Evolutionary conservation across 768 basidiomycete species (phyloP).

Genomic region (Mycena capillaripes): DNA sequence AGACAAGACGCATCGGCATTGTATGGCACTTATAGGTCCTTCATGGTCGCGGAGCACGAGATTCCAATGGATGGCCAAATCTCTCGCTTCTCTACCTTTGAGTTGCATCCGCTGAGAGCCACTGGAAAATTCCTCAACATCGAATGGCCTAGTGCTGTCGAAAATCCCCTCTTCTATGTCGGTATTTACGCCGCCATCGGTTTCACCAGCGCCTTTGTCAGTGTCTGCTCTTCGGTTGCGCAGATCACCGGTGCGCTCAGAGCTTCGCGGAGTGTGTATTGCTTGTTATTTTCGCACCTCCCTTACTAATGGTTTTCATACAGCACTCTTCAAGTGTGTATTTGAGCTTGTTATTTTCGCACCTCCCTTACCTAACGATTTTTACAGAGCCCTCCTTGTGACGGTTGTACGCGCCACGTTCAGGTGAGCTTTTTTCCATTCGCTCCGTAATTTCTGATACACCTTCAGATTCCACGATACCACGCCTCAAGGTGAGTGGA

Average conservation of each 20-base stretch:
- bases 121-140: slow-evolving; percentile 40
- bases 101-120: slow-evolving; percentile 39
- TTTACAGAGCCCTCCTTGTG: slow-evolving; percentile 66
- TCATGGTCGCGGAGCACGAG: slow-evolving; percentile 14
- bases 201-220: slow-evolving; percentile 19
- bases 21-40: slow-evolving; percentile 14
- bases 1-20: slow-evolving; percentile 7
- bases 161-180: slow-evolving; percentile 81
- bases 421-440: slow-evolving; percentile 66
- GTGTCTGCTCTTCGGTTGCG: slow-evolving; percentile 36
- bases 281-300: neutral
- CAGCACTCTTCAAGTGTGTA: slow-evolving; percentile 57
- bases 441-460: neutral
- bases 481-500: slow-evolving; percentile 77
- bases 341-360: neutral
- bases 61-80: slow-evolving; percentile 32
- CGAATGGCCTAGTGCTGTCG: slow-evolving; percentile 64
- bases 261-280: slow-evolving; percentile 56
- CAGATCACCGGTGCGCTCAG: slow-evolving; percentile 74
- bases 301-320: too few relatives aligned
- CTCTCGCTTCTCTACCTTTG: slow-evolving; percentile 35
- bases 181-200: slow-evolving; percentile 76
- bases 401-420: slow-evolving; percentile 87
- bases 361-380: too few relatives aligned
- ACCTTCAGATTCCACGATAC: slow-evolving; percentile 57